Base-by-base conservation (phyloP, 78 protist species). In the Creolimax fragrantissima region DNA sequence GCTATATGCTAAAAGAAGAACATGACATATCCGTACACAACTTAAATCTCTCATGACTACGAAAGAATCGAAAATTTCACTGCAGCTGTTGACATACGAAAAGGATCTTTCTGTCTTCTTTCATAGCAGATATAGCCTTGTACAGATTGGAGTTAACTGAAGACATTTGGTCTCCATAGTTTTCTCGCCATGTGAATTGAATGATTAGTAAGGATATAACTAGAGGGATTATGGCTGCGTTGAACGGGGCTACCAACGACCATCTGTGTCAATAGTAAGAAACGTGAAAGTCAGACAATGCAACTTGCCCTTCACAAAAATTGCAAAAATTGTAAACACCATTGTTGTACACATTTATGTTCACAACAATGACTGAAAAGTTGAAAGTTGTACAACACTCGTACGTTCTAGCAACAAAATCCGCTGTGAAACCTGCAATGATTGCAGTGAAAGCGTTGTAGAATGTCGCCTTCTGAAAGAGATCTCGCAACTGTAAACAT, bases 211-310 rank as follows among this genome's bases (percentile, higher is more conserved):
- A 32, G 4, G 3, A 24, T 32, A 85, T n/a, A 2, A 42, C n/a
- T 2, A 95, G 84, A 58, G 92, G 89, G 17, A 86, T 74, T 41
- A 84, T 3, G 44, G 98, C 81, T 7, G 84, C 36, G 3, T 88
- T 92, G 39, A 98, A 98, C 6, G 99, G 99, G 7, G 98, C 94
- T 41, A 93, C 95, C 74, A 58, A 24, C 74, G 74, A 58, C 74
- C 74, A 58, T 58, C 74, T 58, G 74, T 24, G 24, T n/a, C n/a
- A n/a, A n/a, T n/a, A n/a, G n/a, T n/a, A n/a, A n/a, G n/a, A n/a
- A n/a, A n/a, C n/a, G n/a, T n/a, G n/a, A n/a, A n/a, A n/a, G n/a
- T n/a, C n/a, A n/a, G n/a, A n/a, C n/a, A n/a, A n/a, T n/a, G n/a
- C n/a, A n/a, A n/a, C n/a, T n/a, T n/a, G n/a, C n/a, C n/a, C n/a